These are phyloP conservation scores for Eucalyptus regnans DNA, from an alignment of 345 rosid species.

Conservation along the genomic window DNA sequence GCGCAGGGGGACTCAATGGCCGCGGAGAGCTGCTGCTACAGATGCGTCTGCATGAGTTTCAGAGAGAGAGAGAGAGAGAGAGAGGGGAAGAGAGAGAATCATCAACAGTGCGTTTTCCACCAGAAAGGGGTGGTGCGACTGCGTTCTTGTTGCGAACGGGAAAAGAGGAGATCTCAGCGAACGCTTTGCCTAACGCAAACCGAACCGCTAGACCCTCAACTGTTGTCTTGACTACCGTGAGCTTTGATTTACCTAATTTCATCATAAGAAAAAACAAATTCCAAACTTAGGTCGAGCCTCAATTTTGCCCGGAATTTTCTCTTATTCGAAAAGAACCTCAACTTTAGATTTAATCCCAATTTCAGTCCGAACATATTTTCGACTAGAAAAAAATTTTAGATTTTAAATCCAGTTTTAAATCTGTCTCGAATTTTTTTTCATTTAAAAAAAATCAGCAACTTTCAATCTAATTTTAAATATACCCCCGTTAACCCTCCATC, in stretches of 20 bases:
- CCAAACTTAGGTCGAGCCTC: neutral
- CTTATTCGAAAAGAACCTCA: neutral
- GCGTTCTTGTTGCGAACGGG: neutral
- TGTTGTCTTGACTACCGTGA: neutral
- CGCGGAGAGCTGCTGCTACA: neutral
- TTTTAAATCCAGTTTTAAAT: neutral
- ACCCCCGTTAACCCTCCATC: accelerated
- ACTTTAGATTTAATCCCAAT: neutral
- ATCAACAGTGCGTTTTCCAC: neutral
- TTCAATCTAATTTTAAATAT: neutral
- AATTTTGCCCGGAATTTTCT: neutral
- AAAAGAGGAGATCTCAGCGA: neutral
- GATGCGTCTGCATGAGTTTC: neutral
- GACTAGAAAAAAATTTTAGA: neutral
- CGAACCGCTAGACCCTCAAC: neutral
- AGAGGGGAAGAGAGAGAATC: neutral
- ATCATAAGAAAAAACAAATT: neutral
- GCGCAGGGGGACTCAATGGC: neutral
- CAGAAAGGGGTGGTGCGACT: neutral
- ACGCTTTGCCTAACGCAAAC: neutral
- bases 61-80: neutral
- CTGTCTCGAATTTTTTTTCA: neutral
- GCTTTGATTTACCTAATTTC: neutral
- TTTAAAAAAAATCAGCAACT: neutral
- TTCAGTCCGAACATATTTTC: neutral